Base-by-base conservation (phyloP, 805 yeast genomes). In the Debaryomyces hansenii region DNA sequence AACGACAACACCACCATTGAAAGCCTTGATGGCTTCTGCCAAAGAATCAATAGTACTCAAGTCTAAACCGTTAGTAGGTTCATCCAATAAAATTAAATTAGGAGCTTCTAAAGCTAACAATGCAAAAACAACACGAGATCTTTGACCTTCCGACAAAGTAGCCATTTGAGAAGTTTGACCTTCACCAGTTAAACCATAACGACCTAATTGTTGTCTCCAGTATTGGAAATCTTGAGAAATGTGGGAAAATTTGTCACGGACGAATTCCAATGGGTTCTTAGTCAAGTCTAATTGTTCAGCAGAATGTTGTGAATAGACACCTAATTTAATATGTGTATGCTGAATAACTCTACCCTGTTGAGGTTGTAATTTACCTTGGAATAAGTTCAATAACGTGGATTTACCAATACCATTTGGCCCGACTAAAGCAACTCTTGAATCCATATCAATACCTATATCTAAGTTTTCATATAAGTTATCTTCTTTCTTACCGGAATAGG, bases 381-480 rank as follows among this genome's bases (percentile, higher is more conserved):
- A 92, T 64, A 94, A 79, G 71, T 94, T 94, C 68, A 94, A 83
- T 65, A 92, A 75, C 15, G 99, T 92, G 43, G 97, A 91, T 74
- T 92, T 92, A 77, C 99, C 99, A 59, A 92, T 92, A 88, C 99
- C 99, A 70, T 92, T 92, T 66, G 98, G 98, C 37, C 99, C 99
- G 51, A 92, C 98, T 42, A 92, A 79, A 37, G 99, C 98, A 64
- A 92, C 84, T 77, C 99, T 87, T 35, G 97, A 91, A 74, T 94
- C 99, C 98, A 94, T 94, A 78, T 94, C 99, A 49, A 94, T 91
- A 85, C 99, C 99, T 59, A 94, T 94, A 67, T 90, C 92, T 66
- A 94, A 80, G 68, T 88, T 72, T 66, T 87, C 90, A 74, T 94
- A 94, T 63, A 94, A 78, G 72, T 90, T 86, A 72, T 94, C 84